These are phyloP conservation scores for Ilex asprella DNA, from an alignment of 257 asterid genomes.

Conservation along the genomic window DNA sequence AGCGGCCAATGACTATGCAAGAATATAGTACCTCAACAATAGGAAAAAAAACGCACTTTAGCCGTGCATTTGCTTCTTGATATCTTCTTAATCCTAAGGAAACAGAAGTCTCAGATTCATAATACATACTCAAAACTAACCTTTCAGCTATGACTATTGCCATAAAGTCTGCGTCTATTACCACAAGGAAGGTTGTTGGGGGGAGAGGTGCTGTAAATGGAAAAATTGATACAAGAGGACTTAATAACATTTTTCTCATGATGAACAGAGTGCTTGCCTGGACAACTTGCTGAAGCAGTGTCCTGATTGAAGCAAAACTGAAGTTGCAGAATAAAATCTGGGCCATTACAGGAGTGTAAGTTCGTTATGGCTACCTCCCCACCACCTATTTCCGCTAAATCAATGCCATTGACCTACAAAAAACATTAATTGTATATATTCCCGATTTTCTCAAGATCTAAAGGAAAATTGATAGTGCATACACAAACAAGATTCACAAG, in stretches of 20 bases:
- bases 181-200: neutral
- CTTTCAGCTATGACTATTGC: conserved; percentile 3
- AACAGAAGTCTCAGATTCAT: conserved; percentile 1
- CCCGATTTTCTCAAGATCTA: neutral
- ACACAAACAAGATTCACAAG: neutral
- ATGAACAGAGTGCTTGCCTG: conserved; percentile 25
- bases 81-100: conserved; percentile 29
- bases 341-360: conserved; percentile 55
- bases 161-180: neutral
- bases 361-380: conserved; percentile 73
- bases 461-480: neutral
- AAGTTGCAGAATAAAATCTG: conserved; percentile 47
- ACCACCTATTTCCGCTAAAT: conserved; percentile 43
- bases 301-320: conserved; percentile 25
- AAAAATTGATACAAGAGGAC: neutral
- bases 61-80: conserved; percentile 61
- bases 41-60: conserved; percentile 69
- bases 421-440: neutral
- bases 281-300: conserved; percentile 17
- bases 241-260: neutral
- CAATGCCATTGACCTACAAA: conserved; percentile 55
- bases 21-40: conserved; percentile 31
- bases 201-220: neutral
- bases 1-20: neutral
- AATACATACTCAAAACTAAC: conserved; percentile 6